Conservation (phyloP, 1,139 yeast species). For the Geotrichum phurueaensis region DNA sequence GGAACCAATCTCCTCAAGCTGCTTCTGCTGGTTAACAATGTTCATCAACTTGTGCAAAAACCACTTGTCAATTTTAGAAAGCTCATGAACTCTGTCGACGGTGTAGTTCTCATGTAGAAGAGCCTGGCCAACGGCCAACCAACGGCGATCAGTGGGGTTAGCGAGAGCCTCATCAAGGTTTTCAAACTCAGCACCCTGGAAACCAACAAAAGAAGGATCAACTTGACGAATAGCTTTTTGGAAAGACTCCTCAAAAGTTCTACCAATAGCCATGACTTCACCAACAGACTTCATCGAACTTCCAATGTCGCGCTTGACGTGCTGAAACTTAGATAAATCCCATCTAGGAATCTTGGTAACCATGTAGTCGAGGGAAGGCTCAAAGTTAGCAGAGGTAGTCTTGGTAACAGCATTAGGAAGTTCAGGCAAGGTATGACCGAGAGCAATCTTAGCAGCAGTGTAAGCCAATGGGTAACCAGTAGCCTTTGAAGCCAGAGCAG, state of each 20-base stretch:
- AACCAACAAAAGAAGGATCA: slow-evolving; percentile 84
- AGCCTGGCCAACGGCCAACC: slow-evolving; percentile 98
- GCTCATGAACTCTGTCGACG: slow-evolving; percentile 85
- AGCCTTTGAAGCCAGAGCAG: slow-evolving; percentile 97
- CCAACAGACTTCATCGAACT: slow-evolving; percentile 99
- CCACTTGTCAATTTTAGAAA: slow-evolving; percentile 96
- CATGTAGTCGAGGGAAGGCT: slow-evolving; percentile 95
- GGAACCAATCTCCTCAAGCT: slow-evolving; percentile 60
- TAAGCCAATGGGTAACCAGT: slow-evolving; percentile 98
- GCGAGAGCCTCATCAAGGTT: slow-evolving; percentile 73
- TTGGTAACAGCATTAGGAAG: slow-evolving; percentile 92
- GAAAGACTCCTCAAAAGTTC: slow-evolving; percentile 96
- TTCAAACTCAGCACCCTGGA: slow-evolving; percentile 83
- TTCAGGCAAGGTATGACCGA: slow-evolving; percentile 92
- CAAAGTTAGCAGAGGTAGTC: slow-evolving; percentile 94
- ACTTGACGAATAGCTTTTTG: slow-evolving; percentile 97
- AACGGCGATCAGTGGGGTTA: slow-evolving; percentile 94
- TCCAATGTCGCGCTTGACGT: slow-evolving; percentile 81
- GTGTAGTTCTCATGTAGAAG: slow-evolving; percentile 82
- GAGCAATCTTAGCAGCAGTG: slow-evolving; percentile 95
- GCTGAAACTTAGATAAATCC: slow-evolving; percentile 94
- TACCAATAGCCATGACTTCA: slow-evolving; percentile 97
- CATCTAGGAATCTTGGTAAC: slow-evolving; percentile 98
- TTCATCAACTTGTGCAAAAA: slow-evolving; percentile 87
- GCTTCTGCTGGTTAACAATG: slow-evolving; percentile 81